These are phyloP conservation scores for Stephania japonica DNA, from an alignment of 164 flowering plant genomes.

Conservation along the genomic window DNA sequence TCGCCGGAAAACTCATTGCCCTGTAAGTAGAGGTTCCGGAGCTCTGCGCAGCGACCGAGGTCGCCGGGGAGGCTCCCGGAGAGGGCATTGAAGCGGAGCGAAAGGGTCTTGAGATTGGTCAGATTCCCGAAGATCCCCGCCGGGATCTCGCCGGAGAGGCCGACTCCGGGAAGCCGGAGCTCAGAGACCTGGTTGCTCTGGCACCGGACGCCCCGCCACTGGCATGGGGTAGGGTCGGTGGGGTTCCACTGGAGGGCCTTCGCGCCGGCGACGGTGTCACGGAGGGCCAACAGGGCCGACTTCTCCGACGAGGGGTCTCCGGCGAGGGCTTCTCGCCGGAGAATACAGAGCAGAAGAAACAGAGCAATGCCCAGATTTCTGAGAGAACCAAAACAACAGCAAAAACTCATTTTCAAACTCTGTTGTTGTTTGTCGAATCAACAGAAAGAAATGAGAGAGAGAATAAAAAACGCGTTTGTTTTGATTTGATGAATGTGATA, in stretches of 20 bases:
- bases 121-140: conserved; percentile 43
- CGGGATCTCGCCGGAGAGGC: conserved; percentile 57
- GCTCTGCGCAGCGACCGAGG: conserved; percentile 36
- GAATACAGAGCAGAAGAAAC: conserved; percentile 14
- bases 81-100: conserved; percentile 60
- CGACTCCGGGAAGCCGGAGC: conserved; percentile 62
- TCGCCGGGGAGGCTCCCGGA: conserved; percentile 59
- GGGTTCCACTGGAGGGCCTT: conserved; percentile 55
- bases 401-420: too few species aligned
- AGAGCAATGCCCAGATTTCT: not conserved
- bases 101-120: conserved; percentile 47
- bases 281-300: conserved; percentile 53
- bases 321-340: conserved; percentile 15
- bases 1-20: conserved; percentile 59
- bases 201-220: conserved; percentile 59
- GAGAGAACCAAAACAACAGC: too few species aligned
- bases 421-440: too few species aligned
- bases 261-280: conserved; percentile 41
- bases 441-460: too few species aligned
- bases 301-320: conserved; percentile 40
- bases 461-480: not conserved
- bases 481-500: not conserved
- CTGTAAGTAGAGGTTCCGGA: conserved; percentile 59
- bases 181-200: conserved; percentile 31
- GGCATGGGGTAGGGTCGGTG: conserved; percentile 32